A percentile compares a stretch with the other conserved stretches of the same genome.
Evolutionary conservation across 768 basidiomycete genomes (phyloP).

Genomic region (Auriscalpium microsporum): DNA sequence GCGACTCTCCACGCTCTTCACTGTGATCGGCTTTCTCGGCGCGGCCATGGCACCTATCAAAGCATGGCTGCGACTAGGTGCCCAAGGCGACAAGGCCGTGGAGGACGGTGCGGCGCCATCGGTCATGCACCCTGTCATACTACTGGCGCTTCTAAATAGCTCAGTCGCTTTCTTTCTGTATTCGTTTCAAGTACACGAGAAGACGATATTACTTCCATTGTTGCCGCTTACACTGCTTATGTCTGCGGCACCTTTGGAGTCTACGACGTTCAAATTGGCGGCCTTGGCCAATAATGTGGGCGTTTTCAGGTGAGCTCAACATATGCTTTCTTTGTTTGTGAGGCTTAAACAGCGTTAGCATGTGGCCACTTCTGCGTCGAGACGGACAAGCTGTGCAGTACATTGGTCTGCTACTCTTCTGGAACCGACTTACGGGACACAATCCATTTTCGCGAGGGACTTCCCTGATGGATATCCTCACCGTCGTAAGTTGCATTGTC

Average conservation of each 20-base stretch:
- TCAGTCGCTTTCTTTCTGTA: constrained; percentile 94
- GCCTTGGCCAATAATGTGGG: constrained; percentile 75
- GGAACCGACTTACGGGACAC: constrained; percentile 80
- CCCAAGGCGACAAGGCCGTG: constrained; percentile 1
- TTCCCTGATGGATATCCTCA: constrained; percentile 45
- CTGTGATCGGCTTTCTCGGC: constrained; percentile 64
- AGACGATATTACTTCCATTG: constrained; percentile 80
- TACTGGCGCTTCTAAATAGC: constrained; percentile 69
- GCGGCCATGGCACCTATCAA: constrained; percentile 39
- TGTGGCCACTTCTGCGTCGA: constrained; percentile 83
- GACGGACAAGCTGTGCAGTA: constrained; percentile 78
- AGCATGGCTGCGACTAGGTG: constrained; percentile 22
- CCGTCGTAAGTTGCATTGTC: constrained; percentile 33
- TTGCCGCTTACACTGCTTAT: constrained; percentile 77
- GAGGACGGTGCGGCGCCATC: constrained; percentile 23
- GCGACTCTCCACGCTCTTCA: constrained; percentile 57
- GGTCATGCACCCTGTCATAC: constrained; percentile 60
- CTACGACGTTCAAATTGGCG: constrained; percentile 60
- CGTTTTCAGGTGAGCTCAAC: constrained; percentile 65
- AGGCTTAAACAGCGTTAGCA: constrained; percentile 38
- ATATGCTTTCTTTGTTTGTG: not conserved
- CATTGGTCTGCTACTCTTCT: constrained; percentile 53
- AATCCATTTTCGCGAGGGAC: constrained; percentile 48
- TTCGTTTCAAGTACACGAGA: constrained; percentile 96
- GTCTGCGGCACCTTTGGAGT: constrained; percentile 38